Evolutionary conservation across 768 basidiomycete species (phyloP).

Genomic region (Phlebiopsis gigantea): DNA sequence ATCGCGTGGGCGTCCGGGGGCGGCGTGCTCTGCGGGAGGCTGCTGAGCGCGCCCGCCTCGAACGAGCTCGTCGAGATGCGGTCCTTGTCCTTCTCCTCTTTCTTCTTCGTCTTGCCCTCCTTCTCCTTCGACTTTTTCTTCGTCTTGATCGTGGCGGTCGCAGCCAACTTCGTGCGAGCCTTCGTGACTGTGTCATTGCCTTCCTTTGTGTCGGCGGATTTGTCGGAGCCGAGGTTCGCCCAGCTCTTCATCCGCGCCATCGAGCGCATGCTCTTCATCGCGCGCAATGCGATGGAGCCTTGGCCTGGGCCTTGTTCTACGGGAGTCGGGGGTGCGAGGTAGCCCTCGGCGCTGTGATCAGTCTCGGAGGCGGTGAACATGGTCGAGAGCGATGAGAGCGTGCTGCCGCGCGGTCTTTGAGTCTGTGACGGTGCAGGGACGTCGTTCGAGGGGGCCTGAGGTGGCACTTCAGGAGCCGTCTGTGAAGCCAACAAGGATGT

Average conservation of each 20-base stretch:
- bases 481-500: background rate
- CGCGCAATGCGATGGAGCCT: slow-evolving; percentile 70
- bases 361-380: background rate
- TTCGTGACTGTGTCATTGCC: slow-evolving; percentile 14
- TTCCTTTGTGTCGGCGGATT: slow-evolving; percentile 17
- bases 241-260: slow-evolving; percentile 70
- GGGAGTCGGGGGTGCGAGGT: slow-evolving; percentile 18
- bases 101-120: slow-evolving; percentile 30
- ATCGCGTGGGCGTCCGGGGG: slow-evolving; percentile 22
- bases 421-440: background rate
- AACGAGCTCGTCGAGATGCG: slow-evolving; percentile 60
- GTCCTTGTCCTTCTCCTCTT: slow-evolving; percentile 35
- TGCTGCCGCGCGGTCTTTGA: background rate
- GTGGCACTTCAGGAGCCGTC: background rate
- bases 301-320: slow-evolving; percentile 23
- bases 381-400: background rate
- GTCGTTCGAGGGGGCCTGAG: background rate
- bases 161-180: too few species aligned
- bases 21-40: slow-evolving; percentile 16
- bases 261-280: slow-evolving; percentile 71
- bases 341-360: background rate
- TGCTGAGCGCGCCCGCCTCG: slow-evolving; percentile 55
- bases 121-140: slow-evolving; percentile 13
- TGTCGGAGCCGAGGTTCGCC: slow-evolving; percentile 49
- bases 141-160: slow-evolving; percentile 17